Base-by-base conservation (phyloP, 139 green algal genomes). In the Micractinium conductrix region DNA sequence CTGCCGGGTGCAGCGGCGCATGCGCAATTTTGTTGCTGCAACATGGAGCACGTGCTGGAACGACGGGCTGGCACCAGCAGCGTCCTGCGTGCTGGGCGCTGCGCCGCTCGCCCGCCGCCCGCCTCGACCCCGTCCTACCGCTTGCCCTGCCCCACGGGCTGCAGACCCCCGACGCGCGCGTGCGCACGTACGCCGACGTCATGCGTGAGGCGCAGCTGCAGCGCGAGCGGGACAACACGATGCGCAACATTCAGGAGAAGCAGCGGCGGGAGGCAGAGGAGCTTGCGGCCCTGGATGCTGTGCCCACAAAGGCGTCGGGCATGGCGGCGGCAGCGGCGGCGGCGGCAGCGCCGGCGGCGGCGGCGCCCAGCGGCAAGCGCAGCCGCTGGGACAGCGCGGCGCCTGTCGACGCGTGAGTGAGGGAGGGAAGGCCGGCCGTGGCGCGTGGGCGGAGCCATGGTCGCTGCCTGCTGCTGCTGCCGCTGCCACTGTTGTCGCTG, bases 141-240 rank as follows among this genome's bases (percentile, higher is more conserved):
- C 58, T 37, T 67, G 58, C 58, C 7, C 58, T 67, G 19, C 58
- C 4, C 17, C 58, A 26, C 17, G n/a, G 19, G 58, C 26, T 26
- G 4, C 38, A 65, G 94, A 95, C 68, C 86, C 91, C 81, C n/a
- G 74, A 94, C 71, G 87, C 83, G 3, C 79, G 76, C 33, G 86
- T 90, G 33, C 45, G 87, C 38, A 98, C 93, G 8, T 99, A 99
- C 78, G 96, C 93, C 10, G 97, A 99, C 78, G 91, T 96, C 12
- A 96, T 99, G 93, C 87, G 89, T 7, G 93, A 98, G 84, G 86
- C 94, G 85, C 85, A 93, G 87, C 84, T 98, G 72, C 89, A 93
- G 63, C 87, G 95, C 9, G 95, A 98, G 89, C 91, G 93, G 44
- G 96, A 98, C 80, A 98, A 99, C 81, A 99, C 97, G 38, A 88